Base-by-base conservation (phyloP, 106 monocot species). In the Dendrobium chrysotoxum region DNA sequence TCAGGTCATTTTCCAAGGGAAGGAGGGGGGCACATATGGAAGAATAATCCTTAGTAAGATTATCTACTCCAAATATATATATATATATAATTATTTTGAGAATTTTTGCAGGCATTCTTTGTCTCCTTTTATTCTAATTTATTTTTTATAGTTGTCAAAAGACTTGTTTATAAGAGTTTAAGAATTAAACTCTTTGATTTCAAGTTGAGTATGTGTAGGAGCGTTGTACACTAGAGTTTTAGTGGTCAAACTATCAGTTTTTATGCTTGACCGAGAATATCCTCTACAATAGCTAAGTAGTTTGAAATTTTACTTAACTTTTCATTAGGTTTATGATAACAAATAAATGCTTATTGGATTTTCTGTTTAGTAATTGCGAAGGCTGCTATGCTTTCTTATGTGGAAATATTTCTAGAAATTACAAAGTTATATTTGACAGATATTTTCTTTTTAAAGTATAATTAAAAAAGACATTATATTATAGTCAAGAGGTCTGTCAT, bases 1-100 rank as follows among this genome's bases (percentile, higher is more conserved):
- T 67, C 83, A 95, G 95, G 87, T 76, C 65, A 78, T 95, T 45
- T 95, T 95, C 67, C 80, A 66, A 70, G 90, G 81, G 35, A 84
- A 84, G 41, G 86, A 95, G 82, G 92, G 90, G 8, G 67, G 76
- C 4, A 87, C 79, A 15, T 92, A 90, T 86, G 95, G 95, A 46
- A 84, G 90, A 53, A 75, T 95, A 81, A 26, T 90, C n/a, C 40
- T 82, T 70, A 80, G 95, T 95, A 88, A 84, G 75, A 76, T 21
- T 86, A 13, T 78, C 28, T 67, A 3, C 4, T 10, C 28, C 13
- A 40, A 40, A 65, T 0, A 71, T 1, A 2, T 53, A 28, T 84
- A 11, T 13, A 6, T 46, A 71, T 72, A 1, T 25, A n/a, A 65
- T 16, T 38, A 45, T 70, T 47, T 38, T 31, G 5, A 41, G 17